A percentile compares a stretch with the other conserved stretches of the same genome.
Conservation (phyloP, 1,284 basidiomycete genomes). For the Ustilago loliicola region DNA sequence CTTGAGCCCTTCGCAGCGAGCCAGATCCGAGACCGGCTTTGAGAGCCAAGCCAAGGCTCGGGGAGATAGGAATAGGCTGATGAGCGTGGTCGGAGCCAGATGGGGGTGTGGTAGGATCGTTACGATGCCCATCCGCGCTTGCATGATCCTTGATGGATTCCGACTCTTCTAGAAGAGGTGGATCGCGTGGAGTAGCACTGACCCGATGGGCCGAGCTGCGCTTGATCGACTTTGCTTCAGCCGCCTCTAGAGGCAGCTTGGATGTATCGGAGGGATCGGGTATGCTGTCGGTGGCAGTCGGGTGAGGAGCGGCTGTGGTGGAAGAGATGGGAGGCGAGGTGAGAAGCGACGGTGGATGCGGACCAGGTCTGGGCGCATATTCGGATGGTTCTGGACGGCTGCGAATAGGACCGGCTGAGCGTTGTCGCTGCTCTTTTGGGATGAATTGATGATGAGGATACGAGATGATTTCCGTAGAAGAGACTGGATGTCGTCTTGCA, state of each 20-base stretch:
- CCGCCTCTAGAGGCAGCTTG: not conserved
- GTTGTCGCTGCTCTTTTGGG: slow-evolving; percentile 22
- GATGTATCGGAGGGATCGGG: not conserved
- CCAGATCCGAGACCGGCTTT: slow-evolving; percentile 21
- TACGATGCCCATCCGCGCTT: slow-evolving; percentile 3
- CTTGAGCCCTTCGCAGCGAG: slow-evolving; percentile 3
- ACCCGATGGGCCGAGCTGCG: slow-evolving; percentile 18
- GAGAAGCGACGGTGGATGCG: not conserved
- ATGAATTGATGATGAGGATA: slow-evolving; percentile 22
- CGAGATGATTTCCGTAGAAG: slow-evolving; percentile 10
- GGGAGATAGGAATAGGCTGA: slow-evolving; percentile 9
- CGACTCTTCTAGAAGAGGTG: slow-evolving; percentile 23
- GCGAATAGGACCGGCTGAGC: slow-evolving; percentile 26
- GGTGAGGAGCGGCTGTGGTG: not conserved
- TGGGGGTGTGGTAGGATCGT: not conserved
- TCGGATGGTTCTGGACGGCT: slow-evolving; percentile 21
- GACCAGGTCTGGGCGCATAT: slow-evolving; percentile 5
- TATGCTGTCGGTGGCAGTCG: not conserved
- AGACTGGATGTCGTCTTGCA: not conserved
- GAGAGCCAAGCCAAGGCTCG: slow-evolving; percentile 21
- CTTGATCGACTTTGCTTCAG: not conserved
- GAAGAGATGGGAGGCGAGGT: not conserved
- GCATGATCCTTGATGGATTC: slow-evolving; percentile 13
- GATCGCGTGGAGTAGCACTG: slow-evolving; percentile 25
- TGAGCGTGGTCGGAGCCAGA: slow-evolving; percentile 22